Evolutionary conservation across 352 stramenopile genomes (phyloP).

Genomic region (Phytophthora pistaciae): DNA sequence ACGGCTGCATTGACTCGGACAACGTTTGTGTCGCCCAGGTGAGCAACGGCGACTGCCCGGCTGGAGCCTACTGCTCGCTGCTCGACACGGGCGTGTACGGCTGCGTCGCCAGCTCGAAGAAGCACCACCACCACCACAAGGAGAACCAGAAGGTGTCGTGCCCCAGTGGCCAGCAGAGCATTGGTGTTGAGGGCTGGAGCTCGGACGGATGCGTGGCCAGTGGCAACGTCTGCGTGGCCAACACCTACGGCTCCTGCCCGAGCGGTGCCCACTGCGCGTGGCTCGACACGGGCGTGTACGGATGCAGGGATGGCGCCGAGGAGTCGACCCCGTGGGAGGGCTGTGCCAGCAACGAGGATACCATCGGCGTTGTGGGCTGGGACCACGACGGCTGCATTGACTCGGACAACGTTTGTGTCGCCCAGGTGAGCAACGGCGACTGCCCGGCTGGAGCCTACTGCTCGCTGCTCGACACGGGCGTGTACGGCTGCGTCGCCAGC

Average conservation of each 20-base stretch:
- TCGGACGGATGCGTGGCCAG: constrained; percentile 15
- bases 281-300: constrained; percentile 31
- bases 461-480: constrained; percentile 34
- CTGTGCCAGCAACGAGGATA: too few relatives aligned
- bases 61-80: constrained; percentile 30
- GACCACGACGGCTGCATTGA: constrained; percentile 50
- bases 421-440: constrained; percentile 32
- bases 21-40: constrained; percentile 22
- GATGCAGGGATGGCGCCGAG: constrained; percentile 28
- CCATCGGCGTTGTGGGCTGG: constrained; percentile 34
- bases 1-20: constrained; percentile 30
- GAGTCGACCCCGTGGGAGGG: too few relatives aligned
- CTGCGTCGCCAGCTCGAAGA: constrained; percentile 17
- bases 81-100: constrained; percentile 30
- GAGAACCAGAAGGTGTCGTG: constrained; percentile 2
- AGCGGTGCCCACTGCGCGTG: constrained; percentile 18
- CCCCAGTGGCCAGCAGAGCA: constrained; percentile 22
- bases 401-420: constrained; percentile 29
- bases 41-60: constrained; percentile 13
- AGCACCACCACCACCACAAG: constrained; percentile 12
- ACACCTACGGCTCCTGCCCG: constrained; percentile 29
- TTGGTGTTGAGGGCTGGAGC: constrained; percentile 23
- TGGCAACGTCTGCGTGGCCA: constrained; percentile 27
- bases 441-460: constrained; percentile 32
- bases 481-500: background rate